A percentile compares a stretch with the other conserved stretches of the same genome.
These are phyloP conservation scores for Rhodotorula kratochvilovae DNA, from an alignment of 768 basidiomycete species.

Conservation along the genomic window DNA sequence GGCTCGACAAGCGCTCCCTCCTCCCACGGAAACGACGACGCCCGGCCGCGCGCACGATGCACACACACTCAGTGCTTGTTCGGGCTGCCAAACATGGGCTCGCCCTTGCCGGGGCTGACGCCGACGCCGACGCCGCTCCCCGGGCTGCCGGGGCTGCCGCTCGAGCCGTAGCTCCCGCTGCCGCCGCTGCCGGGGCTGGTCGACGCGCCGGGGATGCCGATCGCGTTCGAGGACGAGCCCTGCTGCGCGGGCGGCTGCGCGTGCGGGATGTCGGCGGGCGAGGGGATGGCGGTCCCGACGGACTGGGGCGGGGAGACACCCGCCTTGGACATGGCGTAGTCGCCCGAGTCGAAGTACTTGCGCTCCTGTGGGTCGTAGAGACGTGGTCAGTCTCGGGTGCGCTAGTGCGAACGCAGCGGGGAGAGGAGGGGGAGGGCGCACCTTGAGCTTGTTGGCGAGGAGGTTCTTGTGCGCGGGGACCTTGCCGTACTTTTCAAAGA, in stretches of 20 bases:
- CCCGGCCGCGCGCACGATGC: too few relatives aligned
- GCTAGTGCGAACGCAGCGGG: neutral
- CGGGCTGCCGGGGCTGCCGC: constrained; percentile 9
- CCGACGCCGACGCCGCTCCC: constrained; percentile 7
- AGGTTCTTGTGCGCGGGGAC: constrained; percentile 88
- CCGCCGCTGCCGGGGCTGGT: neutral
- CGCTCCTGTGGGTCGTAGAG: constrained; percentile 62
- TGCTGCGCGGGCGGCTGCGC: constrained; percentile 20
- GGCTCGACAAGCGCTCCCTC: too few relatives aligned
- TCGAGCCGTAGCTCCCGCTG: neutral
- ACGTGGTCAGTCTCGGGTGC: neutral
- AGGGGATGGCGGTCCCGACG: constrained; percentile 96
- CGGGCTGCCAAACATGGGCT: neutral
- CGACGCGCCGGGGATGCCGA: constrained; percentile 13
- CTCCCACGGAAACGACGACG: too few relatives aligned
- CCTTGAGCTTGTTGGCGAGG: constrained; percentile 93
- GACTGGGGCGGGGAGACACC: constrained; percentile 72
- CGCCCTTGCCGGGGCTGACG: constrained; percentile 3
- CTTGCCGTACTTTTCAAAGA: constrained; percentile 91
- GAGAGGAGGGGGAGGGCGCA: constrained; percentile 46
- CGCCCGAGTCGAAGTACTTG: constrained; percentile 99
- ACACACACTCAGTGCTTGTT: constrained; percentile 3
- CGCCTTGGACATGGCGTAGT: constrained; percentile 95
- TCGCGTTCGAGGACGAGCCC: neutral
- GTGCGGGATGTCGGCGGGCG: constrained; percentile 60